A percentile compares a stretch with the other conserved stretches of the same genome.
Conservation (phyloP, 192 early-diverging fungal species). For the Pilaira anomala region DNA sequence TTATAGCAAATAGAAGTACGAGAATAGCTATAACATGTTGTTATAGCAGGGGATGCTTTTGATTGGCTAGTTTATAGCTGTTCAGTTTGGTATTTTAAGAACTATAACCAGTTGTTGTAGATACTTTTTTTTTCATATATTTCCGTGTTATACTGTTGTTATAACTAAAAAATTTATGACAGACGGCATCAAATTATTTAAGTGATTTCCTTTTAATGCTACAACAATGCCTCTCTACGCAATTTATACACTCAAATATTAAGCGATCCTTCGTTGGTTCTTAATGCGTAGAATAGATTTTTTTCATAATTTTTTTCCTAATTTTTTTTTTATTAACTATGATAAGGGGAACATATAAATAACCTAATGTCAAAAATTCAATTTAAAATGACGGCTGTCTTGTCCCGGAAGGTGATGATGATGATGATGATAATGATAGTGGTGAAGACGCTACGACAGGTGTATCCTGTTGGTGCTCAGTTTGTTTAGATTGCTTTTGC, state of each 20-base stretch:
- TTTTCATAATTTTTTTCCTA: background rate
- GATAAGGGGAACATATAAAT: conserved; percentile 13
- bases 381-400: conserved; percentile 9
- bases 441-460: conserved; percentile 7
- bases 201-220: conserved; percentile 9
- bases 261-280: conserved; percentile 14
- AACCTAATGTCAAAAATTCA: conserved; percentile 7
- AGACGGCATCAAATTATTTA: conserved; percentile 6
- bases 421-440: too few species aligned
- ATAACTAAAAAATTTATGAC: conserved; percentile 1
- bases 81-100: conserved; percentile 8
- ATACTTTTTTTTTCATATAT: background rate
- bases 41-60: conserved; percentile 5
- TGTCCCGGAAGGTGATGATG: conserved; percentile 1
- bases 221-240: conserved; percentile 1
- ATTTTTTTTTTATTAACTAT: conserved; percentile 18
- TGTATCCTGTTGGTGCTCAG: conserved; percentile 11
- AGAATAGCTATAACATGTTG: conserved; percentile 8
- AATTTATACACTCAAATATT: conserved; percentile 14
- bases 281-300: conserved; percentile 7
- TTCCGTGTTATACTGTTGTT: conserved; percentile 11
- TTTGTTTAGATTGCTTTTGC: conserved; percentile 11
- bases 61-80: conserved; percentile 7
- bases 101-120: conserved; percentile 2
- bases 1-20: conserved; percentile 5